Base-by-base conservation (phyloP, 306 rosid genomes). In the Quercus suber region DNA sequence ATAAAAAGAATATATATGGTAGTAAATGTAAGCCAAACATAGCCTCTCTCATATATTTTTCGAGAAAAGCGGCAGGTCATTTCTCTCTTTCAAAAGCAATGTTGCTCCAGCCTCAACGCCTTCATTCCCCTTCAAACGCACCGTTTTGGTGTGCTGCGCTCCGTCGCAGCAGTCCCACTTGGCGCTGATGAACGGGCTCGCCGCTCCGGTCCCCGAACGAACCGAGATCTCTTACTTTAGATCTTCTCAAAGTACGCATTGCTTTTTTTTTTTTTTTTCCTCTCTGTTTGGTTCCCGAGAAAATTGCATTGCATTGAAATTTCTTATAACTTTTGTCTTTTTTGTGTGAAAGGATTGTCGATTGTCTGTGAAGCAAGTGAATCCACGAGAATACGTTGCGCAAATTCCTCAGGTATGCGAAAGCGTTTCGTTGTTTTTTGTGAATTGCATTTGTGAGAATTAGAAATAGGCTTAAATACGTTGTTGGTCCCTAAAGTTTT, bases 311-410 rank as follows among this genome's bases (percentile, higher is more conserved):
- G 76, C 33, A 1, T 6, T 21, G 41, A 55, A 27, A 41, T 13
- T 6, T 53, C 64, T 6, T 53, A 19, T 20, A n/a, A 2, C 43
- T 60, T 61, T 17, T 75, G 23, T 45, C 70, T 51, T 81, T 30
- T 51, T 17, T 20, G n/a, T 57, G 53, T 65, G 55, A 45, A 9
- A 88, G 90, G 88, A 94, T 65, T 92, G 99, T 83, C 97, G 91
- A 76, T 82, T 94, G 83, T 91, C 97, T 1, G 96, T 94, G 64
- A 92, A 92, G 82, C 97, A 91, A 59, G 93, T 88, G 79, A 92
- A 94, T 86, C 97, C 99, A 20, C 81, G 97, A 3, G 97, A 92
- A 15, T 94, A 94, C 73, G 95, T 94, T 8, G 97, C 99, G 6
- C 79, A 87, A 77, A 92, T 94, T 77, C 97, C 99, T 5, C 93